Evolutionary conservation across 2,329 filamentous ascomycete genomes (phyloP).

Genomic region (Penicillium sclerotigenum): DNA sequence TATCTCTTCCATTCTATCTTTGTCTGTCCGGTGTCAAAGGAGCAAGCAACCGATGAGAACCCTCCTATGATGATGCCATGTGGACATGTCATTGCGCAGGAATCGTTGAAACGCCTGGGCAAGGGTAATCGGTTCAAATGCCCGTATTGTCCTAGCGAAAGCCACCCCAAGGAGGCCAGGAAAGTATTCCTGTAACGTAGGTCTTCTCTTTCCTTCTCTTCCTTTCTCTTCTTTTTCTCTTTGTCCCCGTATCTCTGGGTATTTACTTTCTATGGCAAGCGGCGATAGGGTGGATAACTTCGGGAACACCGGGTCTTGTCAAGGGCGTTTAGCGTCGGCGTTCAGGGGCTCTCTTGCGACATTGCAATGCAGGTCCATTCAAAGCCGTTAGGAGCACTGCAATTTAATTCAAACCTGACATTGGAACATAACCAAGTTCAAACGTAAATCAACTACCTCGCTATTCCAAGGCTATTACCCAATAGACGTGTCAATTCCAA

Average conservation of each 20-base stretch:
- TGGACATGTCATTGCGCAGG: constrained; percentile 86
- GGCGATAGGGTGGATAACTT: background rate
- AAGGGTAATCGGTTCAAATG: constrained; percentile 87
- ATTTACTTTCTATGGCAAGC: background rate
- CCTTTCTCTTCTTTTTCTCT: background rate
- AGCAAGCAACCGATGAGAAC: constrained; percentile 88
- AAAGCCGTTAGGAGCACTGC: background rate
- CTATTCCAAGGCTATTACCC: background rate
- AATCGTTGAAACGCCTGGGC: constrained; percentile 74
- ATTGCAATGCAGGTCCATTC: constrained; percentile 5
- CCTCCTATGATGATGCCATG: constrained; percentile 97
- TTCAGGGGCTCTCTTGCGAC: background rate
- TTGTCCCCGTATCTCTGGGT: background rate
- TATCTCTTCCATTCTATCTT: constrained; percentile 92
- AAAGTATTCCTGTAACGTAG: constrained; percentile 62
- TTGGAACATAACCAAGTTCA: background rate
- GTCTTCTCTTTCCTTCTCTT: background rate
- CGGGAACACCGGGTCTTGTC: background rate
- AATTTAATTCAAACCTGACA: background rate
- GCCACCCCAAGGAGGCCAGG: constrained; percentile 69
- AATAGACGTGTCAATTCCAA: background rate
- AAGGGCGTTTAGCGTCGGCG: constrained; percentile 7
- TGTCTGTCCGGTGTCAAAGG: constrained; percentile 94
- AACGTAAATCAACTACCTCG: background rate
- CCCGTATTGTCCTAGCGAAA: constrained; percentile 89